phyloP scores from a whole-genome alignment of 2,329 filamentous ascomycete genomes.

The Trichoderma semiorbis region DNA sequence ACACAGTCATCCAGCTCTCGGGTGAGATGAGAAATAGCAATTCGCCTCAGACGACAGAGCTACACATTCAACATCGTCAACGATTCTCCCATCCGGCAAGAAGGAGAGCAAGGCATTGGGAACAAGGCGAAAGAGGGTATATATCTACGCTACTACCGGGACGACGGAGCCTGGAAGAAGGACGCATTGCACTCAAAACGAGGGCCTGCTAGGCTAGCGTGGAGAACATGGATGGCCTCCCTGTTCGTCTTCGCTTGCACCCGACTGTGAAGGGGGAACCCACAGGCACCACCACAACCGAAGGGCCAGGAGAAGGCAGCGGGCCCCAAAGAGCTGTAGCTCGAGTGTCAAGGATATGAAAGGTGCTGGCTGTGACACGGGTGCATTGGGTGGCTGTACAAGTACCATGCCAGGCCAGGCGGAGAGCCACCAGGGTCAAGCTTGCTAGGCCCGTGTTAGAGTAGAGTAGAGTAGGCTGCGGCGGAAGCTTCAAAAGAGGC shows the following conservation, averaged over 20 bases:
- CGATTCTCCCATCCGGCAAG: neutral
- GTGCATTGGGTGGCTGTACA: constrained; percentile 10
- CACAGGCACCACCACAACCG: neutral
- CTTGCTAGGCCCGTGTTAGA: constrained; percentile 9
- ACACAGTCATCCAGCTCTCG: constrained; percentile 11
- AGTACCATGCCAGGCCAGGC: neutral
- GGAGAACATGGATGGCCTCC: constrained; percentile 1
- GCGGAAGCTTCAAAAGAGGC: constrained; percentile 12
- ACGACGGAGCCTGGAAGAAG: constrained; percentile 11
- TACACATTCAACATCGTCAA: neutral
- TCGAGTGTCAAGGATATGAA: constrained; percentile 19
- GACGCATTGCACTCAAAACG: constrained; percentile 9
- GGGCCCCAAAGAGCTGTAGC: constrained; percentile 14
- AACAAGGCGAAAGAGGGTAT: constrained; percentile 15
- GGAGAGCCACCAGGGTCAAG: neutral
- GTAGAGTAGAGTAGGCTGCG: neutral
- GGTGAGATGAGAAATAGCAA: neutral
- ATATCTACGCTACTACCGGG: constrained; percentile 8
- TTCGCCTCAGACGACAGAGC: neutral
- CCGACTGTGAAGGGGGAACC: constrained; percentile 11
- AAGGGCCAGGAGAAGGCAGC: constrained; percentile 8
- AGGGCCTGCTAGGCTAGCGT: constrained; percentile 11
- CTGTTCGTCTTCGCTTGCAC: constrained; percentile 16
- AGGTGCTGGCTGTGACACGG: constrained; percentile 24
- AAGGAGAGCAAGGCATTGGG: neutral